phyloP scores from a whole-genome alignment of 345 rosid genomes.

The Cochlearia excelsa region DNA sequence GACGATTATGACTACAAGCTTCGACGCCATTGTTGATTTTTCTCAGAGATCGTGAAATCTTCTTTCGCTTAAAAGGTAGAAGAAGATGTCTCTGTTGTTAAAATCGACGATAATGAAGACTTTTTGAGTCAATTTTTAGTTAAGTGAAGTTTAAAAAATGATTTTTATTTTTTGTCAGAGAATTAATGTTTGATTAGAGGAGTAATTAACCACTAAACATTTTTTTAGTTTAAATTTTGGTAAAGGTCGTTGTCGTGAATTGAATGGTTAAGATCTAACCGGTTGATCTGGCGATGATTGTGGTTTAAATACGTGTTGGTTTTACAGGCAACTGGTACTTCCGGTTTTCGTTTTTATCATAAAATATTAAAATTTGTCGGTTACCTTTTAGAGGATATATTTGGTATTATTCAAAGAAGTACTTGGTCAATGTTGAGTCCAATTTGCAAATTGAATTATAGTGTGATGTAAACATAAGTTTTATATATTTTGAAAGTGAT shows the following conservation, averaged over 20 bases:
- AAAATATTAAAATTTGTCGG: too few relatives aligned
- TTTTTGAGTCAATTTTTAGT: too few relatives aligned
- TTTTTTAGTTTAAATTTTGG: background rate
- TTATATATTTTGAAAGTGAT: too few relatives aligned
- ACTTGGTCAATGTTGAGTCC: too few relatives aligned
- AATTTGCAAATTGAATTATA: too few relatives aligned
- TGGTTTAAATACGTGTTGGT: slow-evolving; percentile 20
- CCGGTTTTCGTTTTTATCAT: slow-evolving; percentile 9
- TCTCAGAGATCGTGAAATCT: slow-evolving; percentile 30
- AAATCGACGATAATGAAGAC: background rate
- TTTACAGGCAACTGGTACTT: slow-evolving; percentile 27
- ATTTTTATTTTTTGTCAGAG: background rate
- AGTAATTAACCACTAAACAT: background rate
- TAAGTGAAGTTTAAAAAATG: too few relatives aligned
- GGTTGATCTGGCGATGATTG: slow-evolving; percentile 24
- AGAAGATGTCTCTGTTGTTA: background rate
- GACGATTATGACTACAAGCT: slow-evolving; percentile 60
- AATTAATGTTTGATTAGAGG: background rate
- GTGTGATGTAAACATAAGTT: too few relatives aligned
- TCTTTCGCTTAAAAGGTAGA: background rate
- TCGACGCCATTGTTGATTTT: slow-evolving; percentile 65
- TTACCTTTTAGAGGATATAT: too few relatives aligned
- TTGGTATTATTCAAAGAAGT: too few relatives aligned
- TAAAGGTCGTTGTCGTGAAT: slow-evolving; percentile 24
- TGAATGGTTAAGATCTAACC: slow-evolving; percentile 29